Conservation (phyloP, 2,329 filamentous ascomycete species). For the Alternaria gaisen region DNA sequence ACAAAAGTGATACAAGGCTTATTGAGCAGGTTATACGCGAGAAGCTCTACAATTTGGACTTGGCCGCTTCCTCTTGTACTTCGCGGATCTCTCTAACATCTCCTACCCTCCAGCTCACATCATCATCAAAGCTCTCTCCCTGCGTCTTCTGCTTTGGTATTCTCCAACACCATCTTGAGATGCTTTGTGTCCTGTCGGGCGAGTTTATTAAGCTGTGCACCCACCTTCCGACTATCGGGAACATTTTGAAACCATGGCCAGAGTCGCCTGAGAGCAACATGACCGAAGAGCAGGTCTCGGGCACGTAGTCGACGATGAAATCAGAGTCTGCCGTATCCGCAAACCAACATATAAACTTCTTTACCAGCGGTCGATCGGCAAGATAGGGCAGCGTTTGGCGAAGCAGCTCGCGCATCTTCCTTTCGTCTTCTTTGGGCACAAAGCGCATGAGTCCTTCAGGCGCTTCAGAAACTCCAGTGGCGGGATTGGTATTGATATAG, state of each 20-base stretch:
- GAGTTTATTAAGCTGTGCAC: slow-evolving; percentile 58
- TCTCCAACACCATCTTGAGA: slow-evolving; percentile 64
- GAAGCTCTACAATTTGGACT: slow-evolving; percentile 29
- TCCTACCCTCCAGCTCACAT: slow-evolving; percentile 61
- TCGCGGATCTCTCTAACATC: slow-evolving; percentile 37
- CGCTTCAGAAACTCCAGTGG: slow-evolving; percentile 53
- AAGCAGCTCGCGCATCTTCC: slow-evolving; percentile 61
- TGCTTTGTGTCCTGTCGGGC: slow-evolving; percentile 53
- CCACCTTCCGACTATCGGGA: slow-evolving; percentile 67
- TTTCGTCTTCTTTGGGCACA: slow-evolving; percentile 64
- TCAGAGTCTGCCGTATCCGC: slow-evolving; percentile 69
- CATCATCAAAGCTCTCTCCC: slow-evolving; percentile 54
- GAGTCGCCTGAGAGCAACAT: slow-evolving; percentile 66
- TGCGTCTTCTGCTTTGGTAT: slow-evolving; percentile 30
- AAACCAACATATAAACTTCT: slow-evolving; percentile 69
- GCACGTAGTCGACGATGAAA: slow-evolving; percentile 68
- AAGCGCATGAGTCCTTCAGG: slow-evolving; percentile 54
- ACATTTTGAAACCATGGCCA: slow-evolving; percentile 70
- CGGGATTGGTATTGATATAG: slow-evolving; percentile 61
- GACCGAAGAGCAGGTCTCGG: slow-evolving; percentile 57
- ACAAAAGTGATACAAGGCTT: background rate
- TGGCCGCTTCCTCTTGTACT: slow-evolving; percentile 17
- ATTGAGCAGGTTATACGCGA: background rate
- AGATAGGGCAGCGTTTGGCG: slow-evolving; percentile 62
- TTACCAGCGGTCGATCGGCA: slow-evolving; percentile 64